These are phyloP conservation scores for Podospora australis DNA, from an alignment of 495 filamentous ascomycete genomes.

Conservation along the genomic window DNA sequence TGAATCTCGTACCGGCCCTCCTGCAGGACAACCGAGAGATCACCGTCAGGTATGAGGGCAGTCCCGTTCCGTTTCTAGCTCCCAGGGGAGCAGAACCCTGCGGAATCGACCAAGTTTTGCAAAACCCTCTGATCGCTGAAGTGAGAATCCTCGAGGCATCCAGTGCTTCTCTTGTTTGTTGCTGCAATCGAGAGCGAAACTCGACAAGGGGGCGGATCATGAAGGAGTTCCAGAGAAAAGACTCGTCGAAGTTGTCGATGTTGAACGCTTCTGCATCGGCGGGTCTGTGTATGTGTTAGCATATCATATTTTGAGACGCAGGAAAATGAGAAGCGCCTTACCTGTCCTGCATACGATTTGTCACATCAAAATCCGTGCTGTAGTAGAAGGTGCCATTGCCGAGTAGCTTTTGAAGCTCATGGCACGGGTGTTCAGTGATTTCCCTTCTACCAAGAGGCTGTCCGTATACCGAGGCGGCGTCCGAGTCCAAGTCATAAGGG, in stretches of 20 bases:
- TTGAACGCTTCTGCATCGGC: slow-evolving; percentile 60
- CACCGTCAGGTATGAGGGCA: slow-evolving; percentile 76
- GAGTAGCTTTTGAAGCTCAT: slow-evolving; percentile 83
- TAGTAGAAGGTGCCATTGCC: slow-evolving; percentile 97
- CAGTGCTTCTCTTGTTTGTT: slow-evolving; percentile 62
- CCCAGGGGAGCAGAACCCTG: slow-evolving; percentile 44
- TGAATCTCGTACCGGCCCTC: slow-evolving; percentile 92
- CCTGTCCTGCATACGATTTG: slow-evolving; percentile 88
- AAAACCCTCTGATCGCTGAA: slow-evolving; percentile 90
- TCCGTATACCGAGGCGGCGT: slow-evolving; percentile 47
- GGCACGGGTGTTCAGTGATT: slow-evolving; percentile 75
- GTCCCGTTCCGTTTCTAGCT: slow-evolving; percentile 58
- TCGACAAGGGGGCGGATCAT: slow-evolving; percentile 90
- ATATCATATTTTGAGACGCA: background rate
- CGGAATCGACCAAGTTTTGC: slow-evolving; percentile 76
- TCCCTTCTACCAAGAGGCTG: slow-evolving; percentile 58
- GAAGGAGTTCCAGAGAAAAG: slow-evolving; percentile 94
- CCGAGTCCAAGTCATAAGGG: slow-evolving; percentile 43
- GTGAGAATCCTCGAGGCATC: slow-evolving; percentile 85
- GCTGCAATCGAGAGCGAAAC: slow-evolving; percentile 74
- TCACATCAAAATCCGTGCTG: slow-evolving; percentile 93
- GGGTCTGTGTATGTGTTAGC: slow-evolving; percentile 30
- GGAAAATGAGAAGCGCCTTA: slow-evolving; percentile 30
- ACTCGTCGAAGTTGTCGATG: slow-evolving; percentile 76
- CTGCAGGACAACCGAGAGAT: slow-evolving; percentile 88